These are phyloP conservation scores for Colletotrichum liaoningense DNA, from an alignment of 2,329 filamentous ascomycete genomes.

Conservation along the genomic window DNA sequence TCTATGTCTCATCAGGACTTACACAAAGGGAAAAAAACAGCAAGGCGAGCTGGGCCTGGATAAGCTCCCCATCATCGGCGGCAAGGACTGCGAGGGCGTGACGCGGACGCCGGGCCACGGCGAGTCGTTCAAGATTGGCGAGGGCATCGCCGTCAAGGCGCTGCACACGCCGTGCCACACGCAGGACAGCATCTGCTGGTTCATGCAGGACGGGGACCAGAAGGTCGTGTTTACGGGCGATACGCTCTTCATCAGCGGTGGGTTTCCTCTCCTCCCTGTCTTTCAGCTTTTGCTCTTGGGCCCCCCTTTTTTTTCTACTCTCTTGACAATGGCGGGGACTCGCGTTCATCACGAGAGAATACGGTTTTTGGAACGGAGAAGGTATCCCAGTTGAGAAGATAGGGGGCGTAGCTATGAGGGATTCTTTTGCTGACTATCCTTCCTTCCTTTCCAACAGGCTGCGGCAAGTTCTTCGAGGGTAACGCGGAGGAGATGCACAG, in stretches of 20 bases:
- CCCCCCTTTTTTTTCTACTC: too few relatives aligned
- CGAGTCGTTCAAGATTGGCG: constrained; percentile 83
- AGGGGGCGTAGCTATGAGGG: too few relatives aligned
- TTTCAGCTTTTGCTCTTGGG: constrained; percentile 8
- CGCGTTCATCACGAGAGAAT: background rate
- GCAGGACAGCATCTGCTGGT: constrained; percentile 97
- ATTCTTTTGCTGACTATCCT: background rate
- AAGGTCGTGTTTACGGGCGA: constrained; percentile 94
- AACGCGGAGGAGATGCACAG: constrained; percentile 90
- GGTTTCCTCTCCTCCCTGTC: constrained; percentile 34
- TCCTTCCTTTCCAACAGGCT: constrained; percentile 65
- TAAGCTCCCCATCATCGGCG: constrained; percentile 83
- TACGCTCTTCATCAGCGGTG: constrained; percentile 93
- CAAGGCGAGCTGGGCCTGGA: constrained; percentile 62
- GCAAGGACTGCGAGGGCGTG: constrained; percentile 85
- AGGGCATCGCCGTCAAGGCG: constrained; percentile 80
- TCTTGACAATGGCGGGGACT: too few relatives aligned
- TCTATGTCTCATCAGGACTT: too few relatives aligned
- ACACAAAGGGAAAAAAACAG: constrained; percentile 34
- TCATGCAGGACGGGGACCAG: constrained; percentile 81
- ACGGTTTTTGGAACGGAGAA: background rate
- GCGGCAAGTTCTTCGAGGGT: constrained; percentile 96
- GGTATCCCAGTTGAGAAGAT: background rate
- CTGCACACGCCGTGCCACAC: constrained; percentile 98
- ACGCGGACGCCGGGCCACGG: constrained; percentile 81